Conservation (phyloP, 352 stramenopile species). For the Elongisporangium anandrum region DNA sequence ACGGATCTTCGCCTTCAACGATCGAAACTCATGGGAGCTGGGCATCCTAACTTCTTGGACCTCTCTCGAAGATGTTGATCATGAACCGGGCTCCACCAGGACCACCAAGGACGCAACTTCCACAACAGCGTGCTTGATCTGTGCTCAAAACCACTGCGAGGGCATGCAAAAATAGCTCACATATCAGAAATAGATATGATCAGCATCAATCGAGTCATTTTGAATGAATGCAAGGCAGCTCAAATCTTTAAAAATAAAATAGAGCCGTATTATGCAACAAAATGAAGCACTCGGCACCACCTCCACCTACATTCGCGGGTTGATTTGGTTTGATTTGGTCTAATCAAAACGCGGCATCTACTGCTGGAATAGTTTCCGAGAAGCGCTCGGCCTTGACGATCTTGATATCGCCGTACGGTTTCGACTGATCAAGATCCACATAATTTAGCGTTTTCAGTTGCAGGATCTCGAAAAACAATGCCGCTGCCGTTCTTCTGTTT, state of each 20-base stretch:
- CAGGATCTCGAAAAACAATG: conserved; percentile 96
- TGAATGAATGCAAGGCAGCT: not conserved
- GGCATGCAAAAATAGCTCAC: not conserved
- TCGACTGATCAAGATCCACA: conserved; percentile 92
- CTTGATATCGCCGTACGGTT: conserved; percentile 93
- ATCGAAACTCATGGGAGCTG: conserved; percentile 72
- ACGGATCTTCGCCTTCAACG: conserved; percentile 76
- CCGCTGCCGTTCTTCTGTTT: conserved; percentile 86
- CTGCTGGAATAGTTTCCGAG: conserved; percentile 68
- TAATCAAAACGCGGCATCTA: conserved; percentile 22
- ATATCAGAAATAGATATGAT: not conserved
- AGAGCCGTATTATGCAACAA: too few relatives aligned
- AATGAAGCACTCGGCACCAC: too few relatives aligned
- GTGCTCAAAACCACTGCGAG: conserved; percentile 2
- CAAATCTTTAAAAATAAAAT: too few relatives aligned
- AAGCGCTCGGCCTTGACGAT: conserved; percentile 75
- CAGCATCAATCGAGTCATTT: not conserved
- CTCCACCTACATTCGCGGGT: not conserved
- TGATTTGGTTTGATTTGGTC: not conserved
- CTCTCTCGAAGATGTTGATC: not conserved
- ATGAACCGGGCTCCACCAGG: not conserved
- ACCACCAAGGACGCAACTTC: not conserved
- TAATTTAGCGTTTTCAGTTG: conserved; percentile 98
- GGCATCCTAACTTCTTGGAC: conserved; percentile 25
- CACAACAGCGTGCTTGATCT: not conserved